Percentiles rank a stretch among this genome's conserved stretches.
These are phyloP conservation scores for Fusarium annulatum DNA, from an alignment of 2,329 filamentous ascomycete species.

Conservation along the genomic window DNA sequence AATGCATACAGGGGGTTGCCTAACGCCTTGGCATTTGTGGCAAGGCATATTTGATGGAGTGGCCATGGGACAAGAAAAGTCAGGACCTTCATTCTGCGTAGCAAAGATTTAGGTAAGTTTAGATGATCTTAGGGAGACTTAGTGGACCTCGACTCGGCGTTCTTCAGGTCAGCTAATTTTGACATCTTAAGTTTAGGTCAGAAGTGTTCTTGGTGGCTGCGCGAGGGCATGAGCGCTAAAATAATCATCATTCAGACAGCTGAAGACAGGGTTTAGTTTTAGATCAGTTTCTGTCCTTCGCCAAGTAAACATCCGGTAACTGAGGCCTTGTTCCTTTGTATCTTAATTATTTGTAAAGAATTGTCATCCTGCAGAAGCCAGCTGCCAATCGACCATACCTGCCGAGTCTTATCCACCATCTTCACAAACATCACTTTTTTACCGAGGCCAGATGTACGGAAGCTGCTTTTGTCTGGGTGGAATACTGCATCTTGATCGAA, in stretches of 20 bases:
- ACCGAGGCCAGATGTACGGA: neutral
- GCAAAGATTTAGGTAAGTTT: neutral
- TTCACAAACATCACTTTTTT: too few relatives aligned
- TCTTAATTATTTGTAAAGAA: neutral
- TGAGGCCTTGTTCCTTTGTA: neutral
- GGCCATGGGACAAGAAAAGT: neutral
- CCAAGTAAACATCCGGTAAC: neutral
- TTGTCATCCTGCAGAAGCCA: neutral
- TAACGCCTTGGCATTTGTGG: neutral
- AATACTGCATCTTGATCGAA: neutral
- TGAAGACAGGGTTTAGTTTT: neutral
- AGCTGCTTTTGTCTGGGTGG: neutral
- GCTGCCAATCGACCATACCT: neutral
- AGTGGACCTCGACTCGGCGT: neutral
- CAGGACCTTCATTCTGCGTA: neutral
- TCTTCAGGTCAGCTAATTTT: neutral
- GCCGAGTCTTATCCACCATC: neutral
- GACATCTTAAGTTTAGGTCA: neutral
- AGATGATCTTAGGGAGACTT: neutral
- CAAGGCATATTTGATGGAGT: neutral
- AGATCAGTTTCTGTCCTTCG: neutral
- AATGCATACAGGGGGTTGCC: neutral
- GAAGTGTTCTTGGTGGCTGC: neutral
- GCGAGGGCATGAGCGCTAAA: neutral
- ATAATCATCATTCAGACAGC: neutral